Base-by-base conservation (phyloP, 192 early-diverging fungal genomes). In the Mortierella claussenii region DNA sequence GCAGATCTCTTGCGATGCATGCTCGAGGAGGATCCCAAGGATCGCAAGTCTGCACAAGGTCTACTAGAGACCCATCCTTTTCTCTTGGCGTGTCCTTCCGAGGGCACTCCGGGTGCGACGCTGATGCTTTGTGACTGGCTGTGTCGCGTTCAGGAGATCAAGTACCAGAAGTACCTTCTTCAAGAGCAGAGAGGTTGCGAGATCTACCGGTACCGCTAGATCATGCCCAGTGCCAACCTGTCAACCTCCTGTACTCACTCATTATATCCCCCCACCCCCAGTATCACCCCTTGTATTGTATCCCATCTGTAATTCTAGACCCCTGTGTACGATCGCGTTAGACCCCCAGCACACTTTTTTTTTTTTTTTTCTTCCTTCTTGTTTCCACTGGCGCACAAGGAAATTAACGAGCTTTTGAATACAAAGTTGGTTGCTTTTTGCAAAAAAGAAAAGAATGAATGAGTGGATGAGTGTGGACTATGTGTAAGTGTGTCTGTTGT, bases 91-190 rank as follows among this genome's bases (percentile, higher is more conserved):
- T 51, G 34, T 32, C 37, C 37, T 40, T 45, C 27, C n/a, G 13
- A 54, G 2, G 23, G 4, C 51, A 15, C 59, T 6, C n/a, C 32
- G 7, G 4, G 10, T 21, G 18, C 64, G 20, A 67, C 73, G 4
- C 21, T 76, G 44, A 55, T 55, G 30, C 58, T 76, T 2, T 76
- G 73, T 56, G 73, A 76, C 65, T 76, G 73, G 73, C 52, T 76
- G 15, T 66, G 37, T 53, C 73, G 73, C 23, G 65, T 76, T 5
- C 73, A 76, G 31, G 73, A 76, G 58, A 76, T 76, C 64, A 76
- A 76, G 46, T 76, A 76, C 52, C 73, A 76, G 31, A 76, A 76
- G 36, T 76, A 62, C 24, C 53, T 76, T 1, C 30, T 65, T 3
- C 52, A 76, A 4, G 73, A 66, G 15, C 55, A 67, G 73, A 40